Percentiles rank a stretch among this genome's conserved stretches.
phyloP scores from a whole-genome alignment of 768 basidiomycete species.

The Kwoniella heveanensis region DNA sequence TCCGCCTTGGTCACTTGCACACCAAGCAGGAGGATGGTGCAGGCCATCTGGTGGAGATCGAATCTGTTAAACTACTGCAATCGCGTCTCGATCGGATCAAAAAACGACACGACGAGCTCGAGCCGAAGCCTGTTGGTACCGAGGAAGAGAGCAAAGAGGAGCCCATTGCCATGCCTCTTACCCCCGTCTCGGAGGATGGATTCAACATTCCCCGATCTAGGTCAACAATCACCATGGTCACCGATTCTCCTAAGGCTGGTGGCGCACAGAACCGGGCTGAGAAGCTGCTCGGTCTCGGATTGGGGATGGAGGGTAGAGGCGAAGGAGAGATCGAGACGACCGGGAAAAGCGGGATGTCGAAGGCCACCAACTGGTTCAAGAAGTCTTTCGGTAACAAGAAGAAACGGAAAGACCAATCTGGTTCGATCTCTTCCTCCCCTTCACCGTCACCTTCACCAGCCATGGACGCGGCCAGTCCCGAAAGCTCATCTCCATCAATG shows the following conservation, averaged over 20 bases:
- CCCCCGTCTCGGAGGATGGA: constrained; percentile 26
- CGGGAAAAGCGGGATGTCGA: constrained; percentile 19
- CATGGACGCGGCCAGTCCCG: constrained; percentile 1
- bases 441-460: constrained; percentile 9
- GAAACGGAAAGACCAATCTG: constrained; percentile 33
- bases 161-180: constrained; percentile 10
- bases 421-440: constrained; percentile 12
- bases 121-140: constrained; percentile 42
- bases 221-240: constrained; percentile 56
- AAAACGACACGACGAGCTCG: constrained; percentile 58
- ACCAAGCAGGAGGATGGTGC: constrained; percentile 45
- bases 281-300: constrained; percentile 42
- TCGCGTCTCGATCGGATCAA: constrained; percentile 57
- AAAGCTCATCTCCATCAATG: constrained; percentile 2
- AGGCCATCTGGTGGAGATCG: constrained; percentile 52
- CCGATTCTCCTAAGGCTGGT: constrained; percentile 34
- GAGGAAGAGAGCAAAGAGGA: constrained; percentile 19
- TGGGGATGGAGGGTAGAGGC: constrained; percentile 23
- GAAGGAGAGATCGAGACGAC: constrained; percentile 17
- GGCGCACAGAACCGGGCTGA: constrained; percentile 45
- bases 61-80: constrained; percentile 56
- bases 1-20: constrained; percentile 57
- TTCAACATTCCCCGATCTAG: constrained; percentile 34
- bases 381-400: constrained; percentile 49
- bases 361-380: constrained; percentile 53